Conservation (phyloP, 768 basidiomycete species). For the Suillus americanus region DNA sequence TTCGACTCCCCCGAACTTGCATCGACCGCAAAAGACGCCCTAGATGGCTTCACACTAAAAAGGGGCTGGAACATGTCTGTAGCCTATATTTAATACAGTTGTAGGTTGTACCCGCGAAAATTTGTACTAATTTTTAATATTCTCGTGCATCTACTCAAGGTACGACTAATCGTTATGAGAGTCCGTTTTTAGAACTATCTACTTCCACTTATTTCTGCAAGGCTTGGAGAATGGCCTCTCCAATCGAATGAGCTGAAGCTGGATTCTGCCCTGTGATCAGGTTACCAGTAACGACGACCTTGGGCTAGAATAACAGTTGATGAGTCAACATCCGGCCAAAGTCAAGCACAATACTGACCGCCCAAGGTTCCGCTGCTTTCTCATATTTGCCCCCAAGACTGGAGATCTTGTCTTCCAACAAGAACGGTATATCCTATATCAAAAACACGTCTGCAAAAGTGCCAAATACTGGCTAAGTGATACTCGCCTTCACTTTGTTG, state of each 20-base stretch:
- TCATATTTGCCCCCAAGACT: conserved; percentile 66
- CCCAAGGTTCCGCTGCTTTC: conserved; percentile 57
- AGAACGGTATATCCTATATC: conserved; percentile 61
- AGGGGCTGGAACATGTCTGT: conserved; percentile 85
- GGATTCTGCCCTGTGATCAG: conserved; percentile 78
- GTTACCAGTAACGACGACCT: conserved; percentile 58
- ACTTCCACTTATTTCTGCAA: conserved; percentile 28
- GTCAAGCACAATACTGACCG: conserved; percentile 37
- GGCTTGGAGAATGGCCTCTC: conserved; percentile 54
- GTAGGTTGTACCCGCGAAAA: conserved; percentile 6
- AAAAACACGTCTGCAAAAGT: neutral
- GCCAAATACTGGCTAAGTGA: neutral
- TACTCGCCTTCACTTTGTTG: conserved; percentile 43
- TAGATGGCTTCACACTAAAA: conserved; percentile 86
- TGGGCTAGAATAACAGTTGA: conserved; percentile 19
- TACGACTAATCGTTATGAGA: neutral
- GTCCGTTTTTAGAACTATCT: neutral
- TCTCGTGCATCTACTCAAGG: neutral
- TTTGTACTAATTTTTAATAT: conserved; percentile 13
- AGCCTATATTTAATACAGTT: conserved; percentile 49
- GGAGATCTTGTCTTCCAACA: conserved; percentile 63
- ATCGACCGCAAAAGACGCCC: conserved; percentile 72
- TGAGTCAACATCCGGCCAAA: neutral
- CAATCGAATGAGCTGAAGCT: conserved; percentile 57
- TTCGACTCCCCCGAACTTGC: conserved; percentile 80